phyloP scores from a whole-genome alignment of 176 grass and related monocot species.

The Miscanthus lutarioriparius region DNA sequence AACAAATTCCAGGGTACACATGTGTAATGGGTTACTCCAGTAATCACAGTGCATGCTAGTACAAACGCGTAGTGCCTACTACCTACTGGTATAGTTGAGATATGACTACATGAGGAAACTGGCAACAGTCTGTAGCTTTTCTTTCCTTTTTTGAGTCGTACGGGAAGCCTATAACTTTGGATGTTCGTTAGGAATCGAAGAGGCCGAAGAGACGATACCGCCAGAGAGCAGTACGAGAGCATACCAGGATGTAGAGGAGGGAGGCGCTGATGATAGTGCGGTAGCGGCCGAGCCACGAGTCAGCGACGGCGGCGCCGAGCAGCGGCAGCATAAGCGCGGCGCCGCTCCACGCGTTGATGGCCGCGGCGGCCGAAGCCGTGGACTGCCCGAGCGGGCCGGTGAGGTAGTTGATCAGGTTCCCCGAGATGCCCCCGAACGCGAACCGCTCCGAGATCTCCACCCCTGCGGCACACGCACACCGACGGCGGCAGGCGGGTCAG shows the following conservation, averaged over 20 bases:
- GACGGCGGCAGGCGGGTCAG: neutral
- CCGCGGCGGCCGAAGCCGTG: slow-evolving; percentile 55
- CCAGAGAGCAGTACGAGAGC: neutral
- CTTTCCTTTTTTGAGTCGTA: too few relatives aligned
- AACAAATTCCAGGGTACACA: neutral
- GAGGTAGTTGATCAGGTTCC: slow-evolving; percentile 70
- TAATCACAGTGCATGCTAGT: neutral
- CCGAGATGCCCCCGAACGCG: slow-evolving; percentile 48
- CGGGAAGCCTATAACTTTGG: too few relatives aligned
- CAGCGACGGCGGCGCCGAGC: slow-evolving; percentile 55
- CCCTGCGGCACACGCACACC: slow-evolving; percentile 37
- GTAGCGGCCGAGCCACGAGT: slow-evolving; percentile 70
- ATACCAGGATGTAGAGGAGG: slow-evolving; percentile 59
- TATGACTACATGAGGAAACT: neutral
- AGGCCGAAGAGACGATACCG: neutral
- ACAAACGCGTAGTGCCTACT: neutral
- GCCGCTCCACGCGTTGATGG: slow-evolving; percentile 55
- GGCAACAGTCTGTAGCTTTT: too few relatives aligned
- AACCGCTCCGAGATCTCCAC: slow-evolving; percentile 60
- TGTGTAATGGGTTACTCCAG: neutral
- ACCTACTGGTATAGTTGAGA: neutral
- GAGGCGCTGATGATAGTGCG: slow-evolving; percentile 43
- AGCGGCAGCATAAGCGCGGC: slow-evolving; percentile 45
- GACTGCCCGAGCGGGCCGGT: slow-evolving; percentile 53
- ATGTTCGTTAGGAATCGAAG: neutral